Evolutionary conservation across 331 rosid species (phyloP), one percentile per base, ranked within the genome.

Genomic region (Spiraea crenata): DNA sequence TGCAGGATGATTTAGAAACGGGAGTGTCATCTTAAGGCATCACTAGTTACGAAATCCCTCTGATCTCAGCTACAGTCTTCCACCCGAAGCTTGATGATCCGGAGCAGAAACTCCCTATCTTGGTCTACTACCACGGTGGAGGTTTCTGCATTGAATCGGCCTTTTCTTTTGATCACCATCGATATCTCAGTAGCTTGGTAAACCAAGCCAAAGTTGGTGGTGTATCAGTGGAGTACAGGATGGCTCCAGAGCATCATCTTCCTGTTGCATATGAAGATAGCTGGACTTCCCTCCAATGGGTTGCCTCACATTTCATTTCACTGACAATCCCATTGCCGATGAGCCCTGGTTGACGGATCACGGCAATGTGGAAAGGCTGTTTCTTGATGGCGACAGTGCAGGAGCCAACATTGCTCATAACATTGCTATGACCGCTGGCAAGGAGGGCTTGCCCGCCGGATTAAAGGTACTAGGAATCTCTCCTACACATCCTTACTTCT

Each of bases 111-210:
- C 69, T 87, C 15, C 92, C 92, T 10, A 74, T 89, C 79, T 51
- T 87, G 20, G 82, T 89, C 55, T 89, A 87, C 80, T 87, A 39
- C 67, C 92, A 87, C 9, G 92, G 96, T n/a, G 96, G 92, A 1
- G 92, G 61, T 5, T 87, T 89, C 42, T 76, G 82, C 71, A 63
- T 89, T 2, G 89, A 89, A 73, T 89, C 96, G 0, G 90, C 92
- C 16, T 89, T 89, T 83, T 89, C 92, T 19, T 76, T 73, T 14
- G 84, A 77, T 72, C 82, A 85, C 78, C 82, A 83, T 10, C 80
- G 81, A n/a, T 87, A 81, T 64, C 87, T 89, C 52, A 84, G 81
- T 69, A 52, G 67, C 8, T 20, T 89, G 11, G 92, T 84, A 3
- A 81, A 87, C 1, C 47, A 74, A 50, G 73, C 85, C 45, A 82